Conservation (phyloP, 163 green algal species). For the Chloromonas sp. region DNA sequence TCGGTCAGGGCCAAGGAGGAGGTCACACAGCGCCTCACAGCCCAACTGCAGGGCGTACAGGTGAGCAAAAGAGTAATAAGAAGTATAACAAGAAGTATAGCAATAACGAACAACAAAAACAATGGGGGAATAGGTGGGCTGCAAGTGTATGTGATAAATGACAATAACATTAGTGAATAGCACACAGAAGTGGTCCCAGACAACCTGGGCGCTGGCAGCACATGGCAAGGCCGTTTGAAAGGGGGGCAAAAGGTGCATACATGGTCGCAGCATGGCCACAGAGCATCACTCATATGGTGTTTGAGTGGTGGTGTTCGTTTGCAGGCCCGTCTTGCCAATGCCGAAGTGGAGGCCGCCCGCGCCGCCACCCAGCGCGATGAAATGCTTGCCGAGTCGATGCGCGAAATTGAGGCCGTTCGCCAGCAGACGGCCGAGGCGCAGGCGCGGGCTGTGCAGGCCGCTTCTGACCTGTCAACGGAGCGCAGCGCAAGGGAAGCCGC, state of each 20-base stretch:
- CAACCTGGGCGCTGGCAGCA: too few relatives aligned
- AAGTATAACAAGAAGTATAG: too few relatives aligned
- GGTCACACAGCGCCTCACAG: background rate
- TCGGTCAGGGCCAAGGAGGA: background rate
- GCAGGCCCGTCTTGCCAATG: background rate
- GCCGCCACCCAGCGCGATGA: background rate
- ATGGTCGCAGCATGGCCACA: too few relatives aligned
- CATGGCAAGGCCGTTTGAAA: too few relatives aligned
- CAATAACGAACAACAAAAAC: background rate
- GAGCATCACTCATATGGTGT: too few relatives aligned
- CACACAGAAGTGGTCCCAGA: too few relatives aligned
- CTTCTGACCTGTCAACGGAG: background rate
- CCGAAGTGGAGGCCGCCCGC: background rate
- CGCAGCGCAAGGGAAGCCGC: background rate
- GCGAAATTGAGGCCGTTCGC: background rate
- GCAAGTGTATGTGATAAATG: too few relatives aligned
- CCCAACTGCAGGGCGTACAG: background rate
- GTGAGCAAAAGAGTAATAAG: background rate
- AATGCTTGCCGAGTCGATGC: background rate
- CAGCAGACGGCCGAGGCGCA: background rate
- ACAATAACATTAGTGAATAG: too few relatives aligned
- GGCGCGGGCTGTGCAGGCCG: background rate
- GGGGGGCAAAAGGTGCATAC: too few relatives aligned
- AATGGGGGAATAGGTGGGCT: too few relatives aligned
- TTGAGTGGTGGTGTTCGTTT: background rate